Base-by-base conservation (phyloP, 2,329 filamentous ascomycete genomes). In the Salinomyces thailandicus region DNA sequence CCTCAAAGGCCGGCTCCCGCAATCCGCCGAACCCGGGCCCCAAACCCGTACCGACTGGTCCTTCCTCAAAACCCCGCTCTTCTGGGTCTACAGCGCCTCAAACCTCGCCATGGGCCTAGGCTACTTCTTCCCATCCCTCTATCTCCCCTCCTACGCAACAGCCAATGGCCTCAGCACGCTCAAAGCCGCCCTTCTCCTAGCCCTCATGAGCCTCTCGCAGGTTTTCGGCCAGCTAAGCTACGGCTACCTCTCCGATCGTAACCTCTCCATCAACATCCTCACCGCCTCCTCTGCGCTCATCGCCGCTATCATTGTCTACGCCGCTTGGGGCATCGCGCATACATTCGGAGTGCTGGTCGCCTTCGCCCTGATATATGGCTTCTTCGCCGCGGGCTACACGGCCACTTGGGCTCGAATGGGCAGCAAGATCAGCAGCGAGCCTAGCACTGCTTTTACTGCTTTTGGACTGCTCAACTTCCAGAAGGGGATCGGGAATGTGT, bases 251-350 rank as follows among this genome's bases (percentile, higher is more conserved):
- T 54, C 63, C 4, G 69, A 73, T 37, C 55, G 58, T 3, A 36
- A 36, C 5, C 19, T 47, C 2, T 27, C 47, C 1, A 26, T 54
- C 6, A 42, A 46, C 30, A 4, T 47, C 6, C 44, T 24, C n/a
- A 24, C n/a, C n/a, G n/a, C n/a, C 7, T 24, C 20, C 7, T 24
- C 20, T 7, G 20, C 20, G 0, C 44, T 63, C 1, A 50, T 67
- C 22, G 65, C 62, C 1, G 62, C 62, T 0, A 6, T 64, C 1
- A 60, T 63, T 0, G 53, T 64, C 0, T 67, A 69, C 36, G 46
- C 66, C 0, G 38, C 65, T 18, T 73, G 69, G 68, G 69, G 68
- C 0, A 49, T 69, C 12, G 58, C 66, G 0, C 53, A 55, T 2
- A 57, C 54, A 37, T 7, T 60, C 44, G 45, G 50, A 0, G 39